Conservation (phyloP, 192 early-diverging fungal species). For the Endogone sp. region DNA sequence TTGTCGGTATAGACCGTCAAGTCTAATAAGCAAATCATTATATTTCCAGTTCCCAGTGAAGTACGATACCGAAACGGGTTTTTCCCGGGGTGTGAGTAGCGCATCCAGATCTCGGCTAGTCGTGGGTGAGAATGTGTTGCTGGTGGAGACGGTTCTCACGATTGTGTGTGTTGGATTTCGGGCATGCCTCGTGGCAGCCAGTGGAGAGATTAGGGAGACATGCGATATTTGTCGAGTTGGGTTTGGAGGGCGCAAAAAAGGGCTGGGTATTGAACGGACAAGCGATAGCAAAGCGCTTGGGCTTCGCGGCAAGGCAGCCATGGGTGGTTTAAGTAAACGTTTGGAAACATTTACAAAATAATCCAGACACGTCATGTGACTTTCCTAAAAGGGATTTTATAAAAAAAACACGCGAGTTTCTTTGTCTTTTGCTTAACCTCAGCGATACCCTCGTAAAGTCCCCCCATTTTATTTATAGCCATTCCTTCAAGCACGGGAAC, state of each 20-base stretch:
- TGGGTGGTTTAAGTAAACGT: too few relatives aligned
- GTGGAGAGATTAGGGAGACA: not conserved
- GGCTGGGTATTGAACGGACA: not conserved
- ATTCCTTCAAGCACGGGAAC: too few relatives aligned
- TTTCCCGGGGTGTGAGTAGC: conserved; percentile 33
- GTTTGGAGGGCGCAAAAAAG: not conserved
- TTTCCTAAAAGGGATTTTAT: too few relatives aligned
- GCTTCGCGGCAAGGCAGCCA: not conserved
- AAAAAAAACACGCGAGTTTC: too few relatives aligned
- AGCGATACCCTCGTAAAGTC: too few relatives aligned
- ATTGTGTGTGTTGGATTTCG: not conserved
- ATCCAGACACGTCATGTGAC: too few relatives aligned
- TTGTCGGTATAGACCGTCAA: conserved; percentile 50
- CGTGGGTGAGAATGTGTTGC: not conserved
- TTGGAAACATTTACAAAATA: too few relatives aligned
- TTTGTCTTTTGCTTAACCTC: too few relatives aligned
- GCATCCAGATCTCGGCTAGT: conserved; percentile 13
- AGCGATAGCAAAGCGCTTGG: not conserved
- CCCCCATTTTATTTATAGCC: too few relatives aligned
- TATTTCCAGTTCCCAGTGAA: conserved; percentile 85
- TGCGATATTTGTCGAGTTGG: not conserved
- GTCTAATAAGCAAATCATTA: conserved; percentile 64
- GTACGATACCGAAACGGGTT: conserved; percentile 73
- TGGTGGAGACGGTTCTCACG: not conserved
- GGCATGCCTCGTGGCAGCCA: not conserved